A percentile compares a stretch with the other conserved stretches of the same genome.
These are phyloP conservation scores for Dissophora globulifera DNA, from an alignment of 192 early-diverging fungal species.

Conservation along the genomic window DNA sequence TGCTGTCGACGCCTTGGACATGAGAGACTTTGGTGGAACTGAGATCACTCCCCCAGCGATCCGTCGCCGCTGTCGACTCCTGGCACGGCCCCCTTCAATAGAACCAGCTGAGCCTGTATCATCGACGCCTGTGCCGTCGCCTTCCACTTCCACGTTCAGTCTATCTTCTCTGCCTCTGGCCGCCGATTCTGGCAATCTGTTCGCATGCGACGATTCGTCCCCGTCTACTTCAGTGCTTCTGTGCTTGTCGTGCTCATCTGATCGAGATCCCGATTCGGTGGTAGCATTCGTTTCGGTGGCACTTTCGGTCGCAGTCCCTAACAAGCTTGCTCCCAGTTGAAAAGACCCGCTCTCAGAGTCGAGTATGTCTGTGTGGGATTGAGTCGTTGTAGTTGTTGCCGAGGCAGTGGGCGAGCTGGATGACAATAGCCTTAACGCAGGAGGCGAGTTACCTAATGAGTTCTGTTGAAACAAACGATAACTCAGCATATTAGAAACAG, in stretches of 20 bases:
- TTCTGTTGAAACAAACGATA: slow-evolving; percentile 47
- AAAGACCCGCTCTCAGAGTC: background rate
- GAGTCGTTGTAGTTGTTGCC: slow-evolving; percentile 1
- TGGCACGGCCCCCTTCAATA: background rate
- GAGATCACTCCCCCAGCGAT: slow-evolving; percentile 42
- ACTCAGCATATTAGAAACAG: background rate
- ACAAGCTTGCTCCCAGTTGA: slow-evolving; percentile 2
- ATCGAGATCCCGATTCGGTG: background rate
- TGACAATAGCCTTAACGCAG: slow-evolving; percentile 14
- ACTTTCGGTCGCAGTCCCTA: too few relatives aligned
- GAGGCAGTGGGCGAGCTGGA: slow-evolving; percentile 20
- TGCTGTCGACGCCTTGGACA: slow-evolving; percentile 11
- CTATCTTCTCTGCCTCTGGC: too few relatives aligned
- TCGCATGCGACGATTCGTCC: background rate
- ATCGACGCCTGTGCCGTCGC: background rate
- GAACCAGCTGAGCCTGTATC: slow-evolving; percentile 9
- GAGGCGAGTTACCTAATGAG: slow-evolving; percentile 32
- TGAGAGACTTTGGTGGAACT: slow-evolving; percentile 8
- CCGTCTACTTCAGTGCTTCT: background rate
- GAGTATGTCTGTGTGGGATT: background rate
- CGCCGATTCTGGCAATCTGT: background rate
- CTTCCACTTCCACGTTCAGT: background rate
- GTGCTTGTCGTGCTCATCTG: background rate
- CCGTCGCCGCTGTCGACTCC: slow-evolving; percentile 19
- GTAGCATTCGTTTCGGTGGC: too few relatives aligned